Base-by-base conservation (phyloP, 306 rosid genomes). In the Rosa multiflora region DNA sequence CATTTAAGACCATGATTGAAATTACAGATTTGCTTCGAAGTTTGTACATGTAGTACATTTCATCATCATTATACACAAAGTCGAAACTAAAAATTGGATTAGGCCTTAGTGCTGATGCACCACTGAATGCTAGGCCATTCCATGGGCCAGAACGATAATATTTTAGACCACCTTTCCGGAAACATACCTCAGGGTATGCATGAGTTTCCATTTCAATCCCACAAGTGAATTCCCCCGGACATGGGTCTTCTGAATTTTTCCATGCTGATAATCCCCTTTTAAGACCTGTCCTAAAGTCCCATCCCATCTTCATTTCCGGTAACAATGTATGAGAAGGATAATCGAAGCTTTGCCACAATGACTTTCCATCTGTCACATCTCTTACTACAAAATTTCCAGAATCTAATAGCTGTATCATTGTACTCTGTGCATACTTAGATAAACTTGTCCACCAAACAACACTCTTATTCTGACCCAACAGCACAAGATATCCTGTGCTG, bases 261-360 rank as follows among this genome's bases (percentile, higher is more conserved):
- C 92, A 88, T 8, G 89, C 76, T 1, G 85, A 58, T n/a, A 87
- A 17, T 4, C 46, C 47, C 46, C 90, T 23, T 9, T 89, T 76
- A 1, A 82, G 75, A 56, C 88, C 80, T 0, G 79, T 88, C 66
- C 73, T 81, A 3, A 81, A 79, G 79, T 89, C 81, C 90, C 88
- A 88, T 12, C 94, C 92, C 17, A 88, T 4, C 76, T 89, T 91
- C 94, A 87, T 88, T 39, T 79, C 87, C 3, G 90, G 91, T 39
- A 89, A 67, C n/a, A 87, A 62, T 43, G 94, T 85, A 37, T 89
- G 90, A 47, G 81, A 72, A 21, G 94, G 97, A 72, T 91, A 82
- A 52, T 91, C 94, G 62, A 88, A 89, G 80, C 93, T 86, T 56
- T 91, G 89, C 97, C 93, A 89, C 74, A 82, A 62, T 2, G 81